A percentile compares a stretch with the other conserved stretches of the same genome.
Conservation (phyloP, 331 rosid species). For the Arachis monticola region DNA sequence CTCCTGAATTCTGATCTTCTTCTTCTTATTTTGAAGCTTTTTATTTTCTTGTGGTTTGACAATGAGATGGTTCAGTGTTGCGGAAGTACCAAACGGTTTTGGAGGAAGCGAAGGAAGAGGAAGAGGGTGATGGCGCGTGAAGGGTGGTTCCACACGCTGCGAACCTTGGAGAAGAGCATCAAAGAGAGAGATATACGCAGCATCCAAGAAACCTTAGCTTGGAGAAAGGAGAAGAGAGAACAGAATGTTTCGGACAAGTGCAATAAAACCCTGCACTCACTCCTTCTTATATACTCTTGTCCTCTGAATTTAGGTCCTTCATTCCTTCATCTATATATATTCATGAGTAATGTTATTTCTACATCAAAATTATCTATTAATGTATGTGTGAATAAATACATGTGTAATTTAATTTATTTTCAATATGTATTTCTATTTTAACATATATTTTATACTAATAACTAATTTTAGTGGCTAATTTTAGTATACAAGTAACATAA, state of each 20-base stretch:
- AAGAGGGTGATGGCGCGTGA: conserved; percentile 38
- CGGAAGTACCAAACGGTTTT: conserved; percentile 51
- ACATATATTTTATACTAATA: too few relatives aligned
- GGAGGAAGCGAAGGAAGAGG: conserved; percentile 43
- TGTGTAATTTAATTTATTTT: too few relatives aligned
- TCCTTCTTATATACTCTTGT: conserved; percentile 8
- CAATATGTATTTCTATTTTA: too few relatives aligned
- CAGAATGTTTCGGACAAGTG: not conserved
- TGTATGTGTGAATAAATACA: too few relatives aligned
- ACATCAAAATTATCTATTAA: too few relatives aligned
- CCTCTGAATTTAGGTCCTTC: conserved; percentile 8
- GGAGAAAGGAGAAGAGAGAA: too few relatives aligned
- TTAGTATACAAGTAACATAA: too few relatives aligned
- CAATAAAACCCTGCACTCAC: not conserved
- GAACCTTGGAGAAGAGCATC: conserved; percentile 40
- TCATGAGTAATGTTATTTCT: too few relatives aligned
- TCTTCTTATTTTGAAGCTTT: not conserved
- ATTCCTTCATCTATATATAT: not conserved
- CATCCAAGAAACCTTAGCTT: conserved; percentile 18
- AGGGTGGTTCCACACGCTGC: conserved; percentile 17
- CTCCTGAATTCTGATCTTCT: not conserved
- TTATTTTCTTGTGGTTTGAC: too few relatives aligned
- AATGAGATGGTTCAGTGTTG: too few relatives aligned
- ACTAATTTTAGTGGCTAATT: too few relatives aligned
- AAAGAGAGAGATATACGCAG: conserved; percentile 38